phyloP scores from a whole-genome alignment of 768 basidiomycete species.

The Agaricus blazei region DNA sequence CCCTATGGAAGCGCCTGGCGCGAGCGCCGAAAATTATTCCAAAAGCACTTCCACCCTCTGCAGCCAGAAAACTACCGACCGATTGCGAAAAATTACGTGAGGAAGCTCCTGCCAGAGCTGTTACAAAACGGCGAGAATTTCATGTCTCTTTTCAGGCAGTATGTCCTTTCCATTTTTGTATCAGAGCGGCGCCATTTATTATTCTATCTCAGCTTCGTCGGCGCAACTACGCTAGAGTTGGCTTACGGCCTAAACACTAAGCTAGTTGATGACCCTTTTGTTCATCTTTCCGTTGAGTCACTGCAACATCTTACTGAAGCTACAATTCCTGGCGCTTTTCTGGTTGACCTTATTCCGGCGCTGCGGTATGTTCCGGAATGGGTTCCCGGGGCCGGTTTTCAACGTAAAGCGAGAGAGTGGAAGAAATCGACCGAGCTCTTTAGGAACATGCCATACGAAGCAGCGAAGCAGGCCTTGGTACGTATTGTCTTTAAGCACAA shows the following conservation, averaged over 20 bases:
- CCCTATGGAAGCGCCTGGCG: slow-evolving; percentile 20
- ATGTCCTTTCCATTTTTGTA: background rate
- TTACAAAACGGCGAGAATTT: slow-evolving; percentile 9
- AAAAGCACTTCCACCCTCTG: slow-evolving; percentile 15
- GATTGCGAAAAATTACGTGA: slow-evolving; percentile 9
- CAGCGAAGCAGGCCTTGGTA: slow-evolving; percentile 3
- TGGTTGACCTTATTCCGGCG: slow-evolving; percentile 24
- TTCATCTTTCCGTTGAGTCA: slow-evolving; percentile 21
- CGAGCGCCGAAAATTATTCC: slow-evolving; percentile 17
- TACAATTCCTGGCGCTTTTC: slow-evolving; percentile 20
- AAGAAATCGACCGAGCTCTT: slow-evolving; percentile 25
- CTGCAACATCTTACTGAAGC: slow-evolving; percentile 17
- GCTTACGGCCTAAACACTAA: slow-evolving; percentile 28
- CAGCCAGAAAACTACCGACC: slow-evolving; percentile 12
- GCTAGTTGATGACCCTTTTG: slow-evolving; percentile 24
- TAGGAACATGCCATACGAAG: slow-evolving; percentile 28
- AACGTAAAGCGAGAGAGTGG: slow-evolving; percentile 32
- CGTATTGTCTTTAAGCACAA: background rate
- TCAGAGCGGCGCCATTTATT: background rate
- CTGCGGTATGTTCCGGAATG: slow-evolving; percentile 40
- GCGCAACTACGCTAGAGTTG: slow-evolving; percentile 22
- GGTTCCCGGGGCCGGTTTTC: slow-evolving; percentile 43
- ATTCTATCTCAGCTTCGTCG: slow-evolving; percentile 15
- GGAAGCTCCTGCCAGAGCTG: slow-evolving; percentile 2
- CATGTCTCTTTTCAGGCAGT: slow-evolving; percentile 17